Evolutionary conservation across 2,329 filamentous ascomycete species (phyloP).

Genomic region (Talaromyces sp.): DNA sequence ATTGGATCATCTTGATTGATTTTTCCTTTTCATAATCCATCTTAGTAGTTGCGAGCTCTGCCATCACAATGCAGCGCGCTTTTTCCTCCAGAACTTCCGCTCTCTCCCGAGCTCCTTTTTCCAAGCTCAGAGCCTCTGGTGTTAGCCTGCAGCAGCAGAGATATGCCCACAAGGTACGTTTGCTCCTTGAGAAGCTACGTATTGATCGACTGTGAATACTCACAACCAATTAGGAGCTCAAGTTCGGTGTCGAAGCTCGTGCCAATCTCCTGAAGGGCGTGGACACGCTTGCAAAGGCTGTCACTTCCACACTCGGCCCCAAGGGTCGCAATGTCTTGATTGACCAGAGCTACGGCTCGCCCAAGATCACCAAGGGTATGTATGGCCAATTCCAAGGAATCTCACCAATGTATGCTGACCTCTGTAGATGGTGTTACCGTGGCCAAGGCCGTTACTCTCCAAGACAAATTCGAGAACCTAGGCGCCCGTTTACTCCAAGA

Average conservation of each 20-base stretch:
- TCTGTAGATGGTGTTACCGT: constrained; percentile 76
- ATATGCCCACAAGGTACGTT: constrained; percentile 90
- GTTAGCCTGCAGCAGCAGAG: constrained; percentile 80
- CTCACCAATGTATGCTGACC: constrained; percentile 17
- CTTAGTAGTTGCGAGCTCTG: constrained; percentile 15
- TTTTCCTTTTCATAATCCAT: constrained; percentile 18
- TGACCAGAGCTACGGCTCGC: constrained; percentile 96
- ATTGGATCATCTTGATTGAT: constrained; percentile 16
- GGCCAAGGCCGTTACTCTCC: constrained; percentile 80
- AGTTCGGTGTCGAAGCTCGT: constrained; percentile 93
- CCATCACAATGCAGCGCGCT: constrained; percentile 86
- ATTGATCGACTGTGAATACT: constrained; percentile 14
- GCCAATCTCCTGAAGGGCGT: constrained; percentile 87
- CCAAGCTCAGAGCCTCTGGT: constrained; percentile 60
- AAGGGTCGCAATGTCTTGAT: constrained; percentile 99
- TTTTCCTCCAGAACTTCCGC: constrained; percentile 78
- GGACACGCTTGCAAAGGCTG: constrained; percentile 92
- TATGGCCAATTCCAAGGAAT: constrained; percentile 7
- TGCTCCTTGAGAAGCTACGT: neutral
- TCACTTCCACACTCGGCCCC: constrained; percentile 91
- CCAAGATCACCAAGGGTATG: constrained; percentile 98
- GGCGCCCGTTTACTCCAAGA: constrained; percentile 95
- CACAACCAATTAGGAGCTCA: constrained; percentile 67
- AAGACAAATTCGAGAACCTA: constrained; percentile 99
- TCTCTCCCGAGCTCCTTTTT: constrained; percentile 61